These are phyloP conservation scores for Austropuccinia psidii DNA, from an alignment of 1,284 basidiomycete species.

Conservation along the genomic window DNA sequence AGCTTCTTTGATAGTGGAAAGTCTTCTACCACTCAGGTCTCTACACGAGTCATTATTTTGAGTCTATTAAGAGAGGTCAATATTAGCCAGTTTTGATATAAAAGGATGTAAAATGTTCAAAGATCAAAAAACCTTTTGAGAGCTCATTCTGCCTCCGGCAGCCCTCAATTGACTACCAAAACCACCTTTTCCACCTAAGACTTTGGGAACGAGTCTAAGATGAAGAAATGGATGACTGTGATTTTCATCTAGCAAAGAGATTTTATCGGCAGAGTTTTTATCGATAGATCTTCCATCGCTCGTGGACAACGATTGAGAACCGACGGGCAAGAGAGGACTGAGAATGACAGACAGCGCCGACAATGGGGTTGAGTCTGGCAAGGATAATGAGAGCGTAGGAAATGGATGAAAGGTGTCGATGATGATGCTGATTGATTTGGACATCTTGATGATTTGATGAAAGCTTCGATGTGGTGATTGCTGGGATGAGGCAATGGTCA, in stretches of 20 bases:
- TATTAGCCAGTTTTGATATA: not conserved
- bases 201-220: slow-evolving; percentile 49
- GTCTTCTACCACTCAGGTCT: slow-evolving; percentile 77
- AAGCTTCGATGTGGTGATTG: not conserved
- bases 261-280: not conserved
- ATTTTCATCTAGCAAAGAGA: slow-evolving; percentile 1
- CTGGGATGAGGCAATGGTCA: not conserved
- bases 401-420: slow-evolving; percentile 31
- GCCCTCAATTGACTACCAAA: slow-evolving; percentile 94
- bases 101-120: not conserved
- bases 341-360: slow-evolving; percentile 21
- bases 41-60: slow-evolving; percentile 92
- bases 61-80: slow-evolving; percentile 38
- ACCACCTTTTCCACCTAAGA: slow-evolving; percentile 90
- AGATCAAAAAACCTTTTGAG: slow-evolving; percentile 63
- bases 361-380: slow-evolving; percentile 4
- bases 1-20: slow-evolving; percentile 92
- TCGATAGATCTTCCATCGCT: slow-evolving; percentile 20
- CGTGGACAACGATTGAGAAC: slow-evolving; percentile 23
- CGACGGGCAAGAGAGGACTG: not conserved
- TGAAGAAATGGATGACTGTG: not conserved
- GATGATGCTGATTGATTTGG: slow-evolving; percentile 18
- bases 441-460: not conserved
- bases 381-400: slow-evolving; percentile 22
- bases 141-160: slow-evolving; percentile 93